phyloP scores from a whole-genome alignment of 2,329 filamentous ascomycete genomes.

The Epichloe uncinata region DNA sequence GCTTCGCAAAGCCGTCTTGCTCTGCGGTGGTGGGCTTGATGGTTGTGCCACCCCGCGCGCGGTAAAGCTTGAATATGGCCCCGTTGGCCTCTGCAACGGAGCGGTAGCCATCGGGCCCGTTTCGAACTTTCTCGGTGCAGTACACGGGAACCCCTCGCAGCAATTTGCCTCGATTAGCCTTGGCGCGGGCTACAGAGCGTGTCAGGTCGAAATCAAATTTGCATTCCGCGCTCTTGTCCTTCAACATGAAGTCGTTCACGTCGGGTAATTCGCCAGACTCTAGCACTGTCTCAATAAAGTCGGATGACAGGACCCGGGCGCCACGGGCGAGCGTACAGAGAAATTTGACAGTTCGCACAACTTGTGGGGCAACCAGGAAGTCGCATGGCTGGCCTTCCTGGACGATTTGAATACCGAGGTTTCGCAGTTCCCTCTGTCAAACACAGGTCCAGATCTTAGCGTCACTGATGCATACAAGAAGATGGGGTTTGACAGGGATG shows the following conservation, averaged over 20 bases:
- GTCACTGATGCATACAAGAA: not conserved
- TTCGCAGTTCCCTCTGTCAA: conserved; percentile 60
- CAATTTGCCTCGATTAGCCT: conserved; percentile 62
- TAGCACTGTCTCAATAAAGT: conserved; percentile 68
- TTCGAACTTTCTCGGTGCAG: conserved; percentile 66
- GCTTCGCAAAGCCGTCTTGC: conserved; percentile 45
- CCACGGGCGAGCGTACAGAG: conserved; percentile 74
- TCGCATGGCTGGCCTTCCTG: conserved; percentile 65
- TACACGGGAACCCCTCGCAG: conserved; percentile 68
- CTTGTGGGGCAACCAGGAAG: conserved; percentile 73
- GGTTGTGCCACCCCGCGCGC: conserved; percentile 55
- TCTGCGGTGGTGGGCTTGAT: conserved; percentile 52
- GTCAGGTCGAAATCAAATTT: conserved; percentile 56
- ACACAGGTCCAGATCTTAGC: conserved; percentile 8
- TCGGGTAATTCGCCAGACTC: conserved; percentile 52
- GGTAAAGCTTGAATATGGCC: conserved; percentile 66
- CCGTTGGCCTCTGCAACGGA: conserved; percentile 82
- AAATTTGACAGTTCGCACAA: conserved; percentile 89
- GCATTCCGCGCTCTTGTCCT: conserved; percentile 61
- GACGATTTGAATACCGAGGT: conserved; percentile 69
- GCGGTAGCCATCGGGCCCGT: conserved; percentile 73
- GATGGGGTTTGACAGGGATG: not conserved
- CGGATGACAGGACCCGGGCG: conserved; percentile 61
- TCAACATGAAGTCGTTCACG: conserved; percentile 51
- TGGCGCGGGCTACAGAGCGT: conserved; percentile 56